Evolutionary conservation across 352 stramenopile genomes (phyloP).

Genomic region (Phytophthora colocasiae): DNA sequence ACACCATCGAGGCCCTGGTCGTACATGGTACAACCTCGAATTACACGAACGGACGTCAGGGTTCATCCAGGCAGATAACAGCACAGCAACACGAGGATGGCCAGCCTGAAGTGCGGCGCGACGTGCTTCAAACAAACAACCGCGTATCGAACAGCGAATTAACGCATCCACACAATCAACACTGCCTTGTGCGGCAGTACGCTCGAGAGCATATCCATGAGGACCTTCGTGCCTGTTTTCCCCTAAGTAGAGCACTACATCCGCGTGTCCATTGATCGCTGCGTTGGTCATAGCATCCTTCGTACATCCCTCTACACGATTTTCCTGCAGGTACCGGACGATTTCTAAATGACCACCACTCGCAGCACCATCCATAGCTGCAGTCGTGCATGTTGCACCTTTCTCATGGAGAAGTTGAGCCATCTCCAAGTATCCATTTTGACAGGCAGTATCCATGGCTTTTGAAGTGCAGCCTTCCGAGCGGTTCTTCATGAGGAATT

Average conservation of each 20-base stretch:
- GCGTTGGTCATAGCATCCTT: slow-evolving; percentile 45
- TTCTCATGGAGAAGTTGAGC: slow-evolving; percentile 35
- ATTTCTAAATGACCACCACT: slow-evolving; percentile 37
- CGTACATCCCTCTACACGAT: slow-evolving; percentile 45
- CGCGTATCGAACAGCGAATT: slow-evolving; percentile 38
- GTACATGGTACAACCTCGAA: slow-evolving; percentile 26
- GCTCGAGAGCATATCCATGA: slow-evolving; percentile 38
- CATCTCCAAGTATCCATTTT: slow-evolving; percentile 42
- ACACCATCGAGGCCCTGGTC: slow-evolving; percentile 30
- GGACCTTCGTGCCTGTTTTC: slow-evolving; percentile 41
- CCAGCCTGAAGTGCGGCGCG: slow-evolving; percentile 36
- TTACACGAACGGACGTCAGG: slow-evolving; percentile 37
- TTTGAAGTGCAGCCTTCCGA: slow-evolving; percentile 40
- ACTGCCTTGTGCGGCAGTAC: slow-evolving; percentile 32
- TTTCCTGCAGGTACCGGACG: slow-evolving; percentile 42
- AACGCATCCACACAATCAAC: slow-evolving; percentile 36
- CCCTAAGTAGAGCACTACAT: slow-evolving; percentile 44
- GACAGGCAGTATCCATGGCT: slow-evolving; percentile 39
- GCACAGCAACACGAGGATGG: slow-evolving; percentile 25
- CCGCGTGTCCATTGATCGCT: slow-evolving; percentile 35
- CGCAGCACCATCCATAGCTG: slow-evolving; percentile 47
- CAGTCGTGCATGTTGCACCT: slow-evolving; percentile 25
- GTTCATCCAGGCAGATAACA: slow-evolving; percentile 42
- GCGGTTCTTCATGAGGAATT: slow-evolving; percentile 38
- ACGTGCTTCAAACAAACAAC: slow-evolving; percentile 48